Conservation (phyloP, 2,329 filamentous ascomycete genomes). For the Trichophyton equinum region DNA sequence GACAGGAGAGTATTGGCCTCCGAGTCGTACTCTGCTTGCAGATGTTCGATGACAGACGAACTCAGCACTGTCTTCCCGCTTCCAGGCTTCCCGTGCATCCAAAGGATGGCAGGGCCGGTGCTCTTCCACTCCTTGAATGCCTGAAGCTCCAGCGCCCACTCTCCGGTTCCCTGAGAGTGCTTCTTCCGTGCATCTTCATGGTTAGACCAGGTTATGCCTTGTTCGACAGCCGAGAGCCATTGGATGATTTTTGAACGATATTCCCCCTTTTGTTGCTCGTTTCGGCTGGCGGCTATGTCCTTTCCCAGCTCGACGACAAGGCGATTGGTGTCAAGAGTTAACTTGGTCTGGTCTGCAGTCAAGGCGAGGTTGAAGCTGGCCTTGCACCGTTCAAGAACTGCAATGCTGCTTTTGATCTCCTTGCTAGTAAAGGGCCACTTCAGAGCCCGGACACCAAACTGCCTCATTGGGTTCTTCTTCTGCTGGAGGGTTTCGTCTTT, state of each 20-base stretch:
- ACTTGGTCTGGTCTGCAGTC: constrained; percentile 19
- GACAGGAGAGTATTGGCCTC: constrained; percentile 9
- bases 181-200: neutral
- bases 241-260: neutral
- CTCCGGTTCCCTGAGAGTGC: neutral
- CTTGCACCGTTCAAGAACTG: constrained; percentile 17
- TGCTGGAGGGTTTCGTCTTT: neutral
- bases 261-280: neutral
- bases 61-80: constrained; percentile 25
- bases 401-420: constrained; percentile 16
- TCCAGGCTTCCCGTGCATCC: constrained; percentile 19
- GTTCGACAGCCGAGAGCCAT: neutral
- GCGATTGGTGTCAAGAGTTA: neutral
- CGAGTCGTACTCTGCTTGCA: constrained; percentile 7
- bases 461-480: constrained; percentile 14
- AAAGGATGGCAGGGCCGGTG: constrained; percentile 14
- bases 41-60: constrained; percentile 18
- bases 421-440: constrained; percentile 22
- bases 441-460: constrained; percentile 17
- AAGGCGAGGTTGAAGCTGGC: constrained; percentile 18
- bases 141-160: neutral
- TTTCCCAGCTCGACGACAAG: neutral
- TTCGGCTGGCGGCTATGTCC: neutral
- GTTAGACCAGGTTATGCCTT: neutral
- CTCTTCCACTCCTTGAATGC: constrained; percentile 1